Conservation (phyloP, 768 basidiomycete species). For the Mycena kentingensis region DNA sequence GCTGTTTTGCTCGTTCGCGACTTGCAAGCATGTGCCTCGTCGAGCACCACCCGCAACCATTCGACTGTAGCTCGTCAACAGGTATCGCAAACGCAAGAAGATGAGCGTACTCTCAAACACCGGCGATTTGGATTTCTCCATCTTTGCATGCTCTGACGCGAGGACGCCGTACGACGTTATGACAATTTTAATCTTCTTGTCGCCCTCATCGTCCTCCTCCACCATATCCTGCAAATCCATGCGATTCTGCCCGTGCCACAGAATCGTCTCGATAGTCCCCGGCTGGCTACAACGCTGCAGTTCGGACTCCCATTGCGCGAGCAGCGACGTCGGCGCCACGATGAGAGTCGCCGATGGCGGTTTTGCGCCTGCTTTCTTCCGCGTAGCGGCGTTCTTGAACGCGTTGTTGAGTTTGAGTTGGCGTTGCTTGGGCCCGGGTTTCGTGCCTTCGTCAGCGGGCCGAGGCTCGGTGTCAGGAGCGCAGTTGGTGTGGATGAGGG, state of each 20-base stretch:
- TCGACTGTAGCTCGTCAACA: slow-evolving; percentile 49
- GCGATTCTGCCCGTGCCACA: slow-evolving; percentile 91
- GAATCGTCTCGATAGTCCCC: slow-evolving; percentile 60
- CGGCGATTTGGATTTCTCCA: slow-evolving; percentile 53
- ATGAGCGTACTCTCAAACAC: slow-evolving; percentile 78
- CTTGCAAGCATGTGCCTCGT: slow-evolving; percentile 96
- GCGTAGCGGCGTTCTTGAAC: slow-evolving; percentile 57
- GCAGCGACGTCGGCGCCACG: slow-evolving; percentile 87
- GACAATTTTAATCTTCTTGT: slow-evolving; percentile 68
- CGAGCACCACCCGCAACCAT: slow-evolving; percentile 82
- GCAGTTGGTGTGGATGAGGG: slow-evolving; percentile 81
- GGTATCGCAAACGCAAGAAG: slow-evolving; percentile 1
- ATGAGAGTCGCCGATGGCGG: slow-evolving; percentile 74
- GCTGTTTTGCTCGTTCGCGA: slow-evolving; percentile 86
- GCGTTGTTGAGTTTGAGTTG: slow-evolving; percentile 65
- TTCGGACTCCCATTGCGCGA: slow-evolving; percentile 94
- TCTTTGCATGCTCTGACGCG: slow-evolving; percentile 82
- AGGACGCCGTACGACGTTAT: slow-evolving; percentile 92
- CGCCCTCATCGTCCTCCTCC: slow-evolving; percentile 53
- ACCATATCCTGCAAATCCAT: slow-evolving; percentile 64
- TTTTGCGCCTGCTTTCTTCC: slow-evolving; percentile 34
- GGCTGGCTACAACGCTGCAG: slow-evolving; percentile 80
- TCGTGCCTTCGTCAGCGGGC: slow-evolving; percentile 27
- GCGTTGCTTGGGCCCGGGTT: slow-evolving; percentile 42
- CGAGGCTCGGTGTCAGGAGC: slow-evolving; percentile 43